Evolutionary conservation across 2,329 filamentous ascomycete genomes (phyloP), one percentile per base, ranked within the genome.

Genomic region (Clarireedia sp.): DNA sequence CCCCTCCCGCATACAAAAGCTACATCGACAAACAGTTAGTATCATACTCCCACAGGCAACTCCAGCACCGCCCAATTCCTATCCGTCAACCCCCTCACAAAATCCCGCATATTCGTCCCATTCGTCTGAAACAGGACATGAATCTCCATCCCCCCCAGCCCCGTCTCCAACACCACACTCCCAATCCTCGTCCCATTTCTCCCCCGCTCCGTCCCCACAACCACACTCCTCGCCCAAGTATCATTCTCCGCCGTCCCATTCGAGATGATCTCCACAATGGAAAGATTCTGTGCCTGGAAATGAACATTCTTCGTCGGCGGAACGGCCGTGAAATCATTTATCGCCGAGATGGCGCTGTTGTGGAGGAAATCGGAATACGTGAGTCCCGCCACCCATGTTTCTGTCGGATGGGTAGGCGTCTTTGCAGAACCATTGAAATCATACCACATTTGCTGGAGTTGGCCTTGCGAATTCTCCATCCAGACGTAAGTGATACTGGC

Each of bases 221-320:
- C 47, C 16, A 49, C 36, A 23, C 29, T 49, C 14, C 47, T 16
- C 17, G 23, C 29, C 21, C 29, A 26, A 0, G 21, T 38, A 5
- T n/a, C 41, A 24, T 52, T 19, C 9, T 12, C 29, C 24, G 9
- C 50, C 1, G 33, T 19, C 3, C 29, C 41, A n/a, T 38, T 38
- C 3, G 29, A 52, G 8, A 38, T 16, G n/a, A 46, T 2, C 5
- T 38, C 12, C 16, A 38, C 7, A 5, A 52, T 38, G 4, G 12
- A 45, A n/a, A 49, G 47, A 49, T 40, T 49, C n/a, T 40, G 33
- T 19, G 33, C 38, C 19, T 51, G 38, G n/a, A 51, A 43, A 21
- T 40, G 47, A 16, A 49, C 33, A 24, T 49, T 49, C 16, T 49
- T 49, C 12, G 47, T 49, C 3, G 47, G 33, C 8, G 47, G 47